Base-by-base conservation (phyloP, 345 rosid genomes). In the Camelina neglecta region DNA sequence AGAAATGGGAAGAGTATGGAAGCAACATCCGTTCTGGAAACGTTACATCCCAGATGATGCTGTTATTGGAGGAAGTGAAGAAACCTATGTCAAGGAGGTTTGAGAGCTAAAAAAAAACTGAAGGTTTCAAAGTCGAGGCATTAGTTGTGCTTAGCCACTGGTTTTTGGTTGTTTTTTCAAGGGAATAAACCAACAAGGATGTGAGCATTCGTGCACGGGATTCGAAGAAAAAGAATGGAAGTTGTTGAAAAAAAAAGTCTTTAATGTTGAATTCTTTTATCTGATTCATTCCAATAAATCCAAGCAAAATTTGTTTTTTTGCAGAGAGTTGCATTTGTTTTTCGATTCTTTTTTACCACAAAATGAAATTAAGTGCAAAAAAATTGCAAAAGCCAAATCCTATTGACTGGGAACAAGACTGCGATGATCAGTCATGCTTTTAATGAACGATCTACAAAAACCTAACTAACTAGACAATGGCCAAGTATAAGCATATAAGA, bases 1-100 rank as follows among this genome's bases (percentile, higher is more conserved):
- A 76, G 84, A 84, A 23, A 84, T 84, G 77, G 74, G 73, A 23
- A 72, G 70, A 51, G 83, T 84, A 23, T 84, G 83, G 86, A 79
- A 76, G 65, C 54, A 67, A 3, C 86, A 84, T 48, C 60, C 64
- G 36, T 84, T 78, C 76, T 81, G 86, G 84, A 50, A 23, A 24
- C 74, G 63, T 21, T 74, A 42, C 59, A 39, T 81, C 24, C 80
- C 80, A 16, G 80, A 80, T 36, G 77, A 80, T 36, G 80, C 60
- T 13, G 82, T 79, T 16, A 74, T 47, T 8, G 79, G 78, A 31
- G 81, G 71, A 66, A 31, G 44, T 64, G 67, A 21, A 67, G 73
- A 75, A 42, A 67, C 6, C 56, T 75, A 75, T 26, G 80, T 71
- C 61, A 77, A 77, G 56, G 80, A 71, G 39, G 72, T 77, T 65